Conservation (phyloP, 805 yeast species). For the Candida hispaniensis region DNA sequence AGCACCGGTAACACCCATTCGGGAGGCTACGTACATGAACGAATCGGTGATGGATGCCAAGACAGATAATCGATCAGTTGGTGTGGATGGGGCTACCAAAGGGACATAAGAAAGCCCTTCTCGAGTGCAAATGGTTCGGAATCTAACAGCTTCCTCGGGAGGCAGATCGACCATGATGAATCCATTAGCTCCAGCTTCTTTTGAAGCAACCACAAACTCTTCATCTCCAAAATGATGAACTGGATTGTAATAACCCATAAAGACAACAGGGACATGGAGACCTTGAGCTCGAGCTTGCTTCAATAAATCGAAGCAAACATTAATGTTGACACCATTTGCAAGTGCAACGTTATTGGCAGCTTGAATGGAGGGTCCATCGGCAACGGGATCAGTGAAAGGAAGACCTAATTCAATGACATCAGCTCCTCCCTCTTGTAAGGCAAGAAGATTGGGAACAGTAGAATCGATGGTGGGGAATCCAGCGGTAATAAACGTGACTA, state of each 20-base stretch:
- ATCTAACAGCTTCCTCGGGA: slow-evolving; percentile 90
- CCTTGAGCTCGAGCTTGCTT: slow-evolving; percentile 69
- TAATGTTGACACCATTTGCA: slow-evolving; percentile 68
- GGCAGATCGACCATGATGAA: slow-evolving; percentile 92
- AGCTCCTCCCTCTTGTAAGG: slow-evolving; percentile 90
- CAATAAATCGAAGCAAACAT: slow-evolving; percentile 59
- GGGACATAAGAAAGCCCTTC: slow-evolving; percentile 80
- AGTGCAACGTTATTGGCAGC: slow-evolving; percentile 69
- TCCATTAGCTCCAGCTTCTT: slow-evolving; percentile 87
- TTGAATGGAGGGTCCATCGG: slow-evolving; percentile 97
- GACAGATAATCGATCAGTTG: slow-evolving; percentile 72
- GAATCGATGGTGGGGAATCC: slow-evolving; percentile 85
- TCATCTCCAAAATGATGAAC: slow-evolving; percentile 83
- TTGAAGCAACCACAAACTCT: slow-evolving; percentile 63
- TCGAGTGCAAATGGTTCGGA: slow-evolving; percentile 59
- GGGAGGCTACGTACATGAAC: slow-evolving; percentile 88
- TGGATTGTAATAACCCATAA: slow-evolving; percentile 99
- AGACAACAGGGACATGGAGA: slow-evolving; percentile 74
- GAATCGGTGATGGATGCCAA: slow-evolving; percentile 86
- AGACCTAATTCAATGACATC: slow-evolving; percentile 91
- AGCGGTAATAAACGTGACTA: slow-evolving; percentile 87
- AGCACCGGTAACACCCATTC: slow-evolving; percentile 98
- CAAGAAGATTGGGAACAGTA: slow-evolving; percentile 74
- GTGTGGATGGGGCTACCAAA: slow-evolving; percentile 91
- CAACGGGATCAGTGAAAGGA: slow-evolving; percentile 97